These are phyloP conservation scores for Claviceps arundinis DNA, from an alignment of 2,329 filamentous ascomycete genomes.

Conservation along the genomic window DNA sequence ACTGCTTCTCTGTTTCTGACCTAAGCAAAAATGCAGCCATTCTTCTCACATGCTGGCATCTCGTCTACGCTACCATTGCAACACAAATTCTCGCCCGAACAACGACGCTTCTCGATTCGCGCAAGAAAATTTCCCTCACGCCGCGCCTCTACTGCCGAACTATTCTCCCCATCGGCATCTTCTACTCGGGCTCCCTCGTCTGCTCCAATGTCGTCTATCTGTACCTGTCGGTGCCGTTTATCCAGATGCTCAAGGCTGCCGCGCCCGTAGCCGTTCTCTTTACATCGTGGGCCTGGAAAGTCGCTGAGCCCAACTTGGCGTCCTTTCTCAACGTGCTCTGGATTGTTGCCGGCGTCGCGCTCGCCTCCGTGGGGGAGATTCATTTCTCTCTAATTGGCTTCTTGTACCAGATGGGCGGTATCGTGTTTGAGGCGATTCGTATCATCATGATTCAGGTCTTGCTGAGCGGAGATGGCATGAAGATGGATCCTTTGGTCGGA, in stretches of 20 bases:
- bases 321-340: constrained; percentile 35
- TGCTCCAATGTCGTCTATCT: constrained; percentile 56
- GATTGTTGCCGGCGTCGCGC: constrained; percentile 38
- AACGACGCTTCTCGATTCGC: constrained; percentile 48
- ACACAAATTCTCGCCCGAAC: constrained; percentile 53
- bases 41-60: constrained; percentile 55
- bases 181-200: constrained; percentile 52
- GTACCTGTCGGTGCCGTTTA: constrained; percentile 54
- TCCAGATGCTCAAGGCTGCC: constrained; percentile 59
- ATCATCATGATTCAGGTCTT: constrained; percentile 78
- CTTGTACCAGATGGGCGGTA: constrained; percentile 59
- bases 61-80: constrained; percentile 51
- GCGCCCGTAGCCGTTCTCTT: constrained; percentile 55
- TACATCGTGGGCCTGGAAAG: constrained; percentile 46
- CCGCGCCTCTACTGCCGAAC: constrained; percentile 46
- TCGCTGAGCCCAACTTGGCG: constrained; percentile 31
- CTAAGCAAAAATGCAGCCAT: constrained; percentile 26
- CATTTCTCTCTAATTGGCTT: constrained; percentile 54
- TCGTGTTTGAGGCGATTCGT: constrained; percentile 68
- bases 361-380: constrained; percentile 50
- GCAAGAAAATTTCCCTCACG: constrained; percentile 48
- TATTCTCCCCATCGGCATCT: constrained; percentile 52
- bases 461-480: constrained; percentile 60
- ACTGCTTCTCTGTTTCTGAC: neutral
- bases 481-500: constrained; percentile 80